phyloP scores from a whole-genome alignment of 495 filamentous ascomycete species.

The Penicillium atrosanguineum region DNA sequence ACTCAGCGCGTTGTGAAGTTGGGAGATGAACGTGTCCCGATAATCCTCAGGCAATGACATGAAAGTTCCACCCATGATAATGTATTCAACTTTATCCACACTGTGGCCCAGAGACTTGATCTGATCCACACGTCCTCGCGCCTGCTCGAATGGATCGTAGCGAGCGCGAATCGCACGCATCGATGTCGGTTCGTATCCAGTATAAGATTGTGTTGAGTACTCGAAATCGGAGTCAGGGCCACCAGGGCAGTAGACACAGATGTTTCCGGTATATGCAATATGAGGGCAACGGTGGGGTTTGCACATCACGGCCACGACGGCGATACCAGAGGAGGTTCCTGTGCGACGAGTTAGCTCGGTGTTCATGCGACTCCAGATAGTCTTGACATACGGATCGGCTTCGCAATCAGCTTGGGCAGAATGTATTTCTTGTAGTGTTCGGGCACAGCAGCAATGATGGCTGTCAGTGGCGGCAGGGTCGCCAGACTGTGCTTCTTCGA shows the following conservation, averaged over 20 bases:
- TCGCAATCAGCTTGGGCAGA: conserved; percentile 89
- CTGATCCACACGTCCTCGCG: conserved; percentile 91
- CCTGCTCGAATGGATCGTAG: conserved; percentile 98
- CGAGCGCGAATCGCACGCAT: conserved; percentile 97
- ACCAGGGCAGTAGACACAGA: conserved; percentile 98
- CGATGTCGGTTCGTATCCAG: conserved; percentile 94
- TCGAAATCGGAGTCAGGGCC: conserved; percentile 98
- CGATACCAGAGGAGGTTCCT: conserved; percentile 93
- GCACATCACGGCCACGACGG: conserved; percentile 99
- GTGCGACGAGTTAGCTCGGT: conserved; percentile 16
- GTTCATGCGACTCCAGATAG: background rate
- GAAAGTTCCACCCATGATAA: conserved; percentile 99
- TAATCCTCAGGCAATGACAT: conserved; percentile 92
- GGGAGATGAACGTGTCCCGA: conserved; percentile 87
- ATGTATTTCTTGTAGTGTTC: conserved; percentile 99
- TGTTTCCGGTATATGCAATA: conserved; percentile 96
- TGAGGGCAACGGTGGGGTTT: conserved; percentile 97
- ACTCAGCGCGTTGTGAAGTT: conserved; percentile 92
- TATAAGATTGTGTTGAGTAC: conserved; percentile 98
- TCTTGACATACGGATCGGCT: conserved; percentile 74
- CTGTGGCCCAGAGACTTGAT: conserved; percentile 92
- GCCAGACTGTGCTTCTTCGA: conserved; percentile 86
- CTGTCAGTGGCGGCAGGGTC: conserved; percentile 85
- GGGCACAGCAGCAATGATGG: conserved; percentile 95
- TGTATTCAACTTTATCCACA: conserved; percentile 98